A percentile compares a stretch with the other conserved stretches of the same genome.
These are phyloP conservation scores for Gaeumannomyces sp. DNA, from an alignment of 2,329 filamentous ascomycete genomes.

Conservation along the genomic window DNA sequence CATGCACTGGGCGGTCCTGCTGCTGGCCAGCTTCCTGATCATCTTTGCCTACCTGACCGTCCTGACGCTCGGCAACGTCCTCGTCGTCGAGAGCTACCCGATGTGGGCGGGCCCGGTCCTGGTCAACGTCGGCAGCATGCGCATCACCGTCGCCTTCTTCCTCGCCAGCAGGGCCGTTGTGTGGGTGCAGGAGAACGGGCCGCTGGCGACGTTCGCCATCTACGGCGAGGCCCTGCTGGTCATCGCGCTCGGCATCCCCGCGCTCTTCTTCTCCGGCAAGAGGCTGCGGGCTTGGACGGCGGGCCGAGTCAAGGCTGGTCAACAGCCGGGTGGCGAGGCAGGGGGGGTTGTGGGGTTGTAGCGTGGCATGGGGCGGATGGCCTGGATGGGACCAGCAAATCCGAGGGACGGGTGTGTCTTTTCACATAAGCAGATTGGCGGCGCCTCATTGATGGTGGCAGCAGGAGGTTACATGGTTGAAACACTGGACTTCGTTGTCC, in stretches of 20 bases:
- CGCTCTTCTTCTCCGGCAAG: slow-evolving; percentile 23
- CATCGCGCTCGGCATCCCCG: slow-evolving; percentile 22
- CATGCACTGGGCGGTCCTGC: slow-evolving; percentile 22
- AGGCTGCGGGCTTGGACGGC: slow-evolving; percentile 23
- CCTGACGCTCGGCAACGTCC: slow-evolving; percentile 25
- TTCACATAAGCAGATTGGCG: too few species aligned
- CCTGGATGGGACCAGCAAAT: too few species aligned
- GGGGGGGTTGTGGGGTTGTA: too few species aligned
- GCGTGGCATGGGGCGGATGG: too few species aligned
- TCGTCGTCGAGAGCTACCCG: slow-evolving; percentile 28
- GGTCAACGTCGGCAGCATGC: slow-evolving; percentile 27
- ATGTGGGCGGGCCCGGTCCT: slow-evolving; percentile 26
- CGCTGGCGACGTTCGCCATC: slow-evolving; percentile 23
- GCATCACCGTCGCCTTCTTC: slow-evolving; percentile 25
- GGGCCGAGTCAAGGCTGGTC: slow-evolving; percentile 18
- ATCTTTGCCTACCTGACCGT: slow-evolving; percentile 23
- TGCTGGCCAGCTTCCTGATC: slow-evolving; percentile 23
- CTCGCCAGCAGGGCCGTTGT: slow-evolving; percentile 21
- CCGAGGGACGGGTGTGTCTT: too few species aligned
- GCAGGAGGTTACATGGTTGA: too few species aligned
- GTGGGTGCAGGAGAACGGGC: slow-evolving; percentile 22
- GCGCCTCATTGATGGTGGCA: too few species aligned
- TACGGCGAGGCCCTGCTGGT: slow-evolving; percentile 27
- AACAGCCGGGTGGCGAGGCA: too few species aligned
- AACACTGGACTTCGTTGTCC: too few species aligned